Conservation (phyloP, 2,329 filamentous ascomycete genomes). For the Ustulina deusta region DNA sequence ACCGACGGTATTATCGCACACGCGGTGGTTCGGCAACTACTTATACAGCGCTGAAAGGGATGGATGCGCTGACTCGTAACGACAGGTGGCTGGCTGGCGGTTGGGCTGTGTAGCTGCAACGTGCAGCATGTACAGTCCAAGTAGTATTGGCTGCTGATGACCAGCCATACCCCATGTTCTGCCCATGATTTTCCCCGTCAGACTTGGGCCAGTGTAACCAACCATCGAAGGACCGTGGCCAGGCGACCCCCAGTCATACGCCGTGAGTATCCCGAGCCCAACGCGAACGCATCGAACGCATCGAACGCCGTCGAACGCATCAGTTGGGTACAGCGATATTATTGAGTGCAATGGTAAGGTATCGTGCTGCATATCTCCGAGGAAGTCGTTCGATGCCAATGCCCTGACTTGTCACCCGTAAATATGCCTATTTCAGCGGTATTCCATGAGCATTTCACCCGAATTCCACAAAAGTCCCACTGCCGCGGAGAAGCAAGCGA, state of each 20-base stretch:
- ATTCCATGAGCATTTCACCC: not conserved
- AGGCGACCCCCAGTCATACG: conserved; percentile 39
- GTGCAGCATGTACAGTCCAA: conserved; percentile 14
- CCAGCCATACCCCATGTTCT: conserved; percentile 24
- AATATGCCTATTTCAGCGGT: no score
- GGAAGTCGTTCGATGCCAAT: not conserved
- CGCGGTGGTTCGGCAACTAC: conserved; percentile 23
- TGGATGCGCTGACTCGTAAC: conserved; percentile 5
- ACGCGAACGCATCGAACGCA: conserved; percentile 16
- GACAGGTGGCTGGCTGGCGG: not conserved
- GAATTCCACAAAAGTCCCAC: no score
- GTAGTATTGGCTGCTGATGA: conserved; percentile 26
- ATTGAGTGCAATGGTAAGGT: conserved; percentile 20
- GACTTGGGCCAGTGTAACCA: conserved; percentile 41
- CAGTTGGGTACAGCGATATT: conserved; percentile 3
- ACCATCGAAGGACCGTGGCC: conserved; percentile 26
- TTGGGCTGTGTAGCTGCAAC: conserved; percentile 15
- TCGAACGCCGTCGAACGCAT: conserved; percentile 24
- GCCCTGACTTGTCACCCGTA: no score
- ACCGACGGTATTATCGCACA: conserved; percentile 1
- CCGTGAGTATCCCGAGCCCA: conserved; percentile 15
- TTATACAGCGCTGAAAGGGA: not conserved
- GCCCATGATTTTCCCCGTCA: conserved; percentile 42
- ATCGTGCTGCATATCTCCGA: conserved; percentile 25
- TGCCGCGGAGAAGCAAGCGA: not conserved